Evolutionary conservation across 208 protist species (phyloP), one percentile per base, ranked within the genome.

Genomic region (Spongospora subterranea): DNA sequence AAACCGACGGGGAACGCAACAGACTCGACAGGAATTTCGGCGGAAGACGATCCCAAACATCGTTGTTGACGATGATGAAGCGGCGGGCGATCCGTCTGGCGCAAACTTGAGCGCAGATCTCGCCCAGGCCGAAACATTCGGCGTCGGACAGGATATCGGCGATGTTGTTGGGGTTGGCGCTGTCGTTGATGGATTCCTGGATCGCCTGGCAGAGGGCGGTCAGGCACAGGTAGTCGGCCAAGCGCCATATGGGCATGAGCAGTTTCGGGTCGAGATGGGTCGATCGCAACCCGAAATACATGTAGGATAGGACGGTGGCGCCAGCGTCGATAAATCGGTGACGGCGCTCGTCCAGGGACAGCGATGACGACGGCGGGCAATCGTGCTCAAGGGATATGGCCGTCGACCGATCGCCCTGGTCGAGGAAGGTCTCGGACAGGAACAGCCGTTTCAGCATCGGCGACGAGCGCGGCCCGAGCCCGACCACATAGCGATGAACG

Each of bases 201-300:
- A 82, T 43, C 35, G 17, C 13, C 6, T 82, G 17, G 6, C 6
- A 6, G 6, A 82, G n/a, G 6, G 6, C 17, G 13, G 6, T 6
- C n/a, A 82, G 40, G n/a, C 71, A 82, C 17, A 82, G 71, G n/a
- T 82, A 82, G n/a, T 82, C 71, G n/a, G 71, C 71, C n/a, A 82
- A 43, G 6, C 71, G 6, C 71, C 71, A 82, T 35, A 82, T n/a
- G n/a, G 71, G 71, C 35, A 82, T 43, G n/a, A 35, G 6, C 35
- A 82, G n/a, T 20, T 82, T 6, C 35, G 35, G 35, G n/a, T 6
- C 11, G 6, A 82, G 35, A 29, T 6, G 50, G 6, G 50, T 60
- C 6, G 71, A 82, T 20, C 17, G 17, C 13, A 17, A 13, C 6
- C 71, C 17, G n/a, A 45, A 35, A 43, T 82, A 82, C 71, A 82